Base-by-base conservation (phyloP, 208 protist genomes). In the Trypanosoma grayi region DNA sequence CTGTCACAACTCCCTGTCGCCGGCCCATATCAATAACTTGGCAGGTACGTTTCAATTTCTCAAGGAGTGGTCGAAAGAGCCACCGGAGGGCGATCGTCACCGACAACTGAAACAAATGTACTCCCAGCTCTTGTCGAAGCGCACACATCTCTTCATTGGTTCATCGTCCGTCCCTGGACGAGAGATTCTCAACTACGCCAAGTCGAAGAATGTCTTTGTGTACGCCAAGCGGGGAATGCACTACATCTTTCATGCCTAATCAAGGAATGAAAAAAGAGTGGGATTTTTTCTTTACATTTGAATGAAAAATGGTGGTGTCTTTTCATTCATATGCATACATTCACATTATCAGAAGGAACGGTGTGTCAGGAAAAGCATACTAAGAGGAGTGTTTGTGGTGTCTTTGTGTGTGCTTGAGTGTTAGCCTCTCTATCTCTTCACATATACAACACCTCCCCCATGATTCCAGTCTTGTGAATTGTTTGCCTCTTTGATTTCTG, bases 131-230 rank as follows among this genome's bases (percentile, higher is more conserved):
- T 71, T 93, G 0, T 18, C 37, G 10, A 79, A 83, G 36, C 83
- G 75, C 2, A 85, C 75, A 30, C 75, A 81, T 55, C 61, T 93
- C 4, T 95, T 95, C 46, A 71, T 95, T 31, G 89, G 89, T 0
- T 83, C 79, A 2, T 85, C 78, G 53, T 40, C 82, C 5, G 60
- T 71, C 14, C 89, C 89, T 0, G 75, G 75, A 0, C 54, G 80
- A 16, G 89, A 95, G 41, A 67, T 95, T 41, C 52, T 95, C 11
- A 92, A 91, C 60, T 88, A 81, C 30, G 85, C 85, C 11, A 89
- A 85, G 51, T 70, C 66, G 0, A 93, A 90, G 68, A 85, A 79
- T 56, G 79, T 95, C 11, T 90, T 89, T 72, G 51, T 95, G 11
- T 95, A 95, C 55, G 82, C 71, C 2, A 88, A 85, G 41, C 90